Conservation (phyloP, 768 basidiomycete genomes). For the Lentinula detonsa region DNA sequence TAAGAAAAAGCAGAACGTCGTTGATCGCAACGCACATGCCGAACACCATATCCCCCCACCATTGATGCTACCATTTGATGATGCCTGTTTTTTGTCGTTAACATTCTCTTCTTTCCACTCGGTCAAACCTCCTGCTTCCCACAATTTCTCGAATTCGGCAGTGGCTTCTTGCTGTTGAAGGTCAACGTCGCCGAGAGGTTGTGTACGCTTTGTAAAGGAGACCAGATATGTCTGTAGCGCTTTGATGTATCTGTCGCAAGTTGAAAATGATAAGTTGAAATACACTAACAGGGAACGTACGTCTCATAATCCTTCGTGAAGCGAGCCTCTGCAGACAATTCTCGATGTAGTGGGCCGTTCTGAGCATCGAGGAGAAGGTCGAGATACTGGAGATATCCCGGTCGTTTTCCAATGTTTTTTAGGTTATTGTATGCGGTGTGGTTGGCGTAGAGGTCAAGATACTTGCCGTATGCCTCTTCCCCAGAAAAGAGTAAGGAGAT, state of each 20-base stretch:
- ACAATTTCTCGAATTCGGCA: conserved; percentile 67
- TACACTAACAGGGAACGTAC: conserved; percentile 37
- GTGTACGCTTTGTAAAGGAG: conserved; percentile 80
- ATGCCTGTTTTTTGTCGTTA: conserved; percentile 24
- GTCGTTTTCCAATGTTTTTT: conserved; percentile 74
- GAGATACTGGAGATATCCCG: conserved; percentile 91
- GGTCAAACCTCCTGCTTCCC: conserved; percentile 71
- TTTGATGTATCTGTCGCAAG: conserved; percentile 64
- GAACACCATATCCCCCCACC: conserved; percentile 84
- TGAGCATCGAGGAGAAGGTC: conserved; percentile 73
- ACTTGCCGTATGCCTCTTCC: conserved; percentile 92
- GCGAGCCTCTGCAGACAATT: conserved; percentile 63
- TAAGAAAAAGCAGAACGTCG: conserved; percentile 6
- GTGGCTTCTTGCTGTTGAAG: conserved; percentile 58
- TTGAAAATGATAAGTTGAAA: conserved; percentile 4
- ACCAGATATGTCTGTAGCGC: conserved; percentile 78
- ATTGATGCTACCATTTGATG: conserved; percentile 33
- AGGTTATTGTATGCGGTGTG: conserved; percentile 89
- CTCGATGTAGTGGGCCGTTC: conserved; percentile 54
- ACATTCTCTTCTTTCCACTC: conserved; percentile 66
- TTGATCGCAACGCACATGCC: conserved; percentile 59
- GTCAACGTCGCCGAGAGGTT: conserved; percentile 76
- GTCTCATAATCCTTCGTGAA: conserved; percentile 71
- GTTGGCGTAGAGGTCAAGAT: conserved; percentile 86
- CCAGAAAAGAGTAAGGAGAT: conserved; percentile 88